Conservation (phyloP, 1,284 basidiomycete species). For the Xerocomus nothofagi region DNA sequence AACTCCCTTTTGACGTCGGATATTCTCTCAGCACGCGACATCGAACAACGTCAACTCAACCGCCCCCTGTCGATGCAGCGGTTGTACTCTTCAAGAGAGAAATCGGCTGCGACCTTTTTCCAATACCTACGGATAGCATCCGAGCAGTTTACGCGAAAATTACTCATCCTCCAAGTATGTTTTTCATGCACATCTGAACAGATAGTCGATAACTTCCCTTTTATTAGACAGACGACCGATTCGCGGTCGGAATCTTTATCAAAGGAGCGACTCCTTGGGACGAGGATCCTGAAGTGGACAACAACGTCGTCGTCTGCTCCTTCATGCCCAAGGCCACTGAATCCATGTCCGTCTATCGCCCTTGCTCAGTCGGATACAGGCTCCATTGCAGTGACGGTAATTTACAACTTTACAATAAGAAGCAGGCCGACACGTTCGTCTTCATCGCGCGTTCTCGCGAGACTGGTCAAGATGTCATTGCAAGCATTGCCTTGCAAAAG, state of each 20-base stretch:
- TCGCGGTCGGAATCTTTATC: conserved; percentile 62
- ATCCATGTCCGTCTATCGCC: conserved; percentile 47
- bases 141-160: conserved; percentile 54
- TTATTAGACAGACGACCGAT: conserved; percentile 57
- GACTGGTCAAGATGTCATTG: conserved; percentile 47
- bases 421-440: conserved; percentile 54
- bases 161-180: conserved; percentile 58
- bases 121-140: conserved; percentile 56
- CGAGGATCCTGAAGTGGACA: conserved; percentile 56
- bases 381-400: conserved; percentile 53
- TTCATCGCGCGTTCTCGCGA: conserved; percentile 50
- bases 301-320: conserved; percentile 61
- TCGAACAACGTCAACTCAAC: conserved; percentile 49
- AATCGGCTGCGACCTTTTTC: conserved; percentile 58
- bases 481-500: conserved; percentile 62
- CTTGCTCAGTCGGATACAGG: conserved; percentile 52
- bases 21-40: conserved; percentile 49
- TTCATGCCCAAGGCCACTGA: conserved; percentile 56
- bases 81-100: conserved; percentile 55
- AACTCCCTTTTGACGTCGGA: conserved; percentile 62
- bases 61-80: conserved; percentile 56
- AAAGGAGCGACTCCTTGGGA: conserved; percentile 60
- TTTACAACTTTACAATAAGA: conserved; percentile 58
- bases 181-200: not conserved
- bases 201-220: not conserved